Evolutionary conservation across 2,329 filamentous ascomycete species (phyloP), one percentile per base, ranked within the genome.

Genomic region (Cordyceps fumosorosea): DNA sequence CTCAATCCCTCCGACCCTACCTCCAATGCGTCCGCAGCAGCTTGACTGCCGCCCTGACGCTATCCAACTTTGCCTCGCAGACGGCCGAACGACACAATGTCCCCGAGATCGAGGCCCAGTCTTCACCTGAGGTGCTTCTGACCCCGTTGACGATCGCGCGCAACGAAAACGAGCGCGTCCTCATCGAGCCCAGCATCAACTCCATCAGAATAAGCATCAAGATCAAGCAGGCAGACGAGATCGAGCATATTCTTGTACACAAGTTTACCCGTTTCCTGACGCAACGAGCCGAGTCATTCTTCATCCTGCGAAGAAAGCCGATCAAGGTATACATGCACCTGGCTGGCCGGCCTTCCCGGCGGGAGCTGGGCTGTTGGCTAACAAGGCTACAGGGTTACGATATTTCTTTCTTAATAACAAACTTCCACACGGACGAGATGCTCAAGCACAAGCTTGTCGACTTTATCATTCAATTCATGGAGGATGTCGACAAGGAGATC

Each of bases 401-500:
- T 70, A 99, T 99, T 69, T 97, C 93, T 8, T 99, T 99, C 81
- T 76, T 99, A 72, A 96, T 99, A 73, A 99, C 95, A 53, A 99
- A 99, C 78, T 96, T 95, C 81, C 95, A 99, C 72, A 98, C 95
- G 5, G 95, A 98, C 76, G 90, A 96, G 74, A 96, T 99, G 92
- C 77, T 98, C 74, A 98, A 98, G 82, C 93, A 99, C 75, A 98
- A 99, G 81, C 83, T 99, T 69, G 96, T 99, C 40, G 95, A 99
- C 75, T 99, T 99, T 72, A 96, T 99, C 69, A 97, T 99, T 67
- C 89, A 98, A 72, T 99, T 99, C 72, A 98, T 99, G 93, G 93
- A 99, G 77, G 95, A 99, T 75, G 96, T 99, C 5, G 96, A 99
- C 77, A 99, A 99, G 82, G 95, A 99, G 77, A 99, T 99, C 64